Percentiles rank a stretch among this genome's conserved stretches.
Evolutionary conservation across 2,329 filamentous ascomycete species (phyloP).

Genomic region (Verruconis gallopava): DNA sequence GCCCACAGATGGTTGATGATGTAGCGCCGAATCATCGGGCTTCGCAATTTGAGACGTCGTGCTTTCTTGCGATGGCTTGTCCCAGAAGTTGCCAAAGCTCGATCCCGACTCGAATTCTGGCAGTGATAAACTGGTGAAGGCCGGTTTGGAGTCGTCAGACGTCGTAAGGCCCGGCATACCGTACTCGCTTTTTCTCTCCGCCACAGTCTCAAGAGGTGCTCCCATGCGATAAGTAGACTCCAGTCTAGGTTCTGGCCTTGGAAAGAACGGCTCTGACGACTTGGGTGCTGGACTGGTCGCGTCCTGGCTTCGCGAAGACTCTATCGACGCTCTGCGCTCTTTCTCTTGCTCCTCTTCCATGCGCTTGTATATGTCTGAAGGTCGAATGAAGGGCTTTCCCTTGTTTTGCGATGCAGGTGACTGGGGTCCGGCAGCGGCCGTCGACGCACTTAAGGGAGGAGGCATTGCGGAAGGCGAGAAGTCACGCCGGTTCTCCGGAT

Average conservation of each 20-base stretch:
- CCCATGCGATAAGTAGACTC: constrained; percentile 7
- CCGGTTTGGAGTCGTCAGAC: constrained; percentile 1
- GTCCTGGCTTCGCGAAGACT: constrained; percentile 26
- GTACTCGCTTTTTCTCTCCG: constrained; percentile 48
- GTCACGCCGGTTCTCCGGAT: constrained; percentile 31
- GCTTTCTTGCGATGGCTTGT: neutral
- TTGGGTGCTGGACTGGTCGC: constrained; percentile 12
- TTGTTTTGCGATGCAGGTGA: constrained; percentile 23
- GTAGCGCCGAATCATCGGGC: constrained; percentile 21
- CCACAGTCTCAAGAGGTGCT: constrained; percentile 36
- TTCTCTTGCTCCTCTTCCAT: constrained; percentile 52
- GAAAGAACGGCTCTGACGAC: neutral
- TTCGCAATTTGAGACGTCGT: constrained; percentile 11
- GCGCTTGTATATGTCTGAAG: constrained; percentile 65
- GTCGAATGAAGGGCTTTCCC: constrained; percentile 52
- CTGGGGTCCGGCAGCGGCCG: neutral
- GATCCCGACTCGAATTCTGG: constrained; percentile 29
- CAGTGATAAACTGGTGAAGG: constrained; percentile 18
- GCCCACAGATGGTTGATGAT: constrained; percentile 41
- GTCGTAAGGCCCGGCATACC: constrained; percentile 33
- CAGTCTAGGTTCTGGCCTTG: neutral
- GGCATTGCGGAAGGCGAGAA: constrained; percentile 41
- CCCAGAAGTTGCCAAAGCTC: constrained; percentile 27
- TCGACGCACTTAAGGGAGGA: constrained; percentile 32
- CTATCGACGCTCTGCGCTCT: constrained; percentile 40